These are phyloP conservation scores for Trematosphaeria pertusa DNA, from an alignment of 2,329 filamentous ascomycete genomes.

Conservation along the genomic window DNA sequence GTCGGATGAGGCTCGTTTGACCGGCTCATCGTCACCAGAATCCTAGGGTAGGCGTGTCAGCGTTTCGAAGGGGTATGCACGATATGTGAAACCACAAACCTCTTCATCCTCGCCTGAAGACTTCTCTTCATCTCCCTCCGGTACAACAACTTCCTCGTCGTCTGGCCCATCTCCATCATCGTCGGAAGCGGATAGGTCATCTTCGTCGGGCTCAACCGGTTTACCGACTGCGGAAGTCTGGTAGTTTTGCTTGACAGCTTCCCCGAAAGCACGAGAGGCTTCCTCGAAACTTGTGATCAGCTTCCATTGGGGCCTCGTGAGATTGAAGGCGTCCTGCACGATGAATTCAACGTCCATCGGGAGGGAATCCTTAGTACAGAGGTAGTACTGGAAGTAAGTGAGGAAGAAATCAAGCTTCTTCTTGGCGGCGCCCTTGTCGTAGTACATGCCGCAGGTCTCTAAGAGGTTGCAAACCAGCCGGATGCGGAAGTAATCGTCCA, in stretches of 20 bases:
- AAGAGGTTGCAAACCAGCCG: constrained; percentile 87
- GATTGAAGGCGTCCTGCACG: constrained; percentile 86
- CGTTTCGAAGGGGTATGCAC: no score
- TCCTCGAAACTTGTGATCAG: constrained; percentile 81
- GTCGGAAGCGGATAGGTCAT: constrained; percentile 74
- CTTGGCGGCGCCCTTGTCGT: constrained; percentile 88
- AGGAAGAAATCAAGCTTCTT: constrained; percentile 99
- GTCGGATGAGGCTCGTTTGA: constrained; percentile 65
- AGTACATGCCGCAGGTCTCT: constrained; percentile 96
- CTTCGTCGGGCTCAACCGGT: constrained; percentile 72
- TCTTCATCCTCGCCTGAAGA: constrained; percentile 62
- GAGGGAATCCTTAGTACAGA: constrained; percentile 84
- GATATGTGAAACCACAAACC: no score
- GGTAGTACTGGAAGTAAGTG: constrained; percentile 96
- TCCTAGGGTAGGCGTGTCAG: constrained; percentile 41
- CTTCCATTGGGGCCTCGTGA: constrained; percentile 92
- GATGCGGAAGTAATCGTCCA: constrained; percentile 96
- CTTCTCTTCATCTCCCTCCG: constrained; percentile 62
- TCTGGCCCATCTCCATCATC: constrained; percentile 67
- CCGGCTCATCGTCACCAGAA: constrained; percentile 54
- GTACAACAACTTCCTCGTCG: constrained; percentile 49
- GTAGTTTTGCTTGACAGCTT: constrained; percentile 90
- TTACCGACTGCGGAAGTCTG: constrained; percentile 78
- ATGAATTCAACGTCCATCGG: constrained; percentile 99
- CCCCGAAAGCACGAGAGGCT: constrained; percentile 80